Percentiles rank a stretch among this genome's conserved stretches.
These are phyloP conservation scores for Exsudoporus frostii DNA, from an alignment of 768 basidiomycete species.

Conservation along the genomic window DNA sequence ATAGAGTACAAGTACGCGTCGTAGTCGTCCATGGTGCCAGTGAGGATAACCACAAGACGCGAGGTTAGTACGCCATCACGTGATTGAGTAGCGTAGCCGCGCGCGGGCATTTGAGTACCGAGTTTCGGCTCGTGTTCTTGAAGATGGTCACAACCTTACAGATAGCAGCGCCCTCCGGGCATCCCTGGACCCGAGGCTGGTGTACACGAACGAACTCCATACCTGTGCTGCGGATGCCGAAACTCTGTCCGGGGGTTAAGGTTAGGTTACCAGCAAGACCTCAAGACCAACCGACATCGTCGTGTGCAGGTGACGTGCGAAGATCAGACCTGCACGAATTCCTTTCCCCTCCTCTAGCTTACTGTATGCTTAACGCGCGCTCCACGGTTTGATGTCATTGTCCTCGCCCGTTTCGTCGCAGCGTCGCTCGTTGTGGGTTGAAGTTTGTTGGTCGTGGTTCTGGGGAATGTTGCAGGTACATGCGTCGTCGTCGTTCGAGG, in stretches of 20 bases:
- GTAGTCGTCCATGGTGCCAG: constrained; percentile 24
- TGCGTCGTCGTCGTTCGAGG: neutral
- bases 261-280: too few relatives aligned
- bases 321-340: too few relatives aligned
- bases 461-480: neutral
- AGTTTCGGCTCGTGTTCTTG: too few relatives aligned
- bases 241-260: too few relatives aligned
- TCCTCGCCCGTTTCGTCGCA: neutral
- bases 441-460: neutral
- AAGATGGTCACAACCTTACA: neutral
- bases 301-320: too few relatives aligned
- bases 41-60: neutral
- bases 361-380: neutral
- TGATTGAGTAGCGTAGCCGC: neutral
- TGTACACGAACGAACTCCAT: too few relatives aligned
- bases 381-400: neutral
- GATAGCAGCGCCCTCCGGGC: too few relatives aligned
- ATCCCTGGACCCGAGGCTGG: too few relatives aligned
- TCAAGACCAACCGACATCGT: too few relatives aligned
- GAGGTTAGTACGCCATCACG: neutral
- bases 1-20: constrained; percentile 23
- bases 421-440: neutral
- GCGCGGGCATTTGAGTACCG: too few relatives aligned
- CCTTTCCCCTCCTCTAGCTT: too few relatives aligned
- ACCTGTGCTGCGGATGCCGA: too few relatives aligned